Evolutionary conservation across 176 grass and related monocot genomes (phyloP), one percentile per base, ranked within the genome.

Genomic region (Phragmites australis): DNA sequence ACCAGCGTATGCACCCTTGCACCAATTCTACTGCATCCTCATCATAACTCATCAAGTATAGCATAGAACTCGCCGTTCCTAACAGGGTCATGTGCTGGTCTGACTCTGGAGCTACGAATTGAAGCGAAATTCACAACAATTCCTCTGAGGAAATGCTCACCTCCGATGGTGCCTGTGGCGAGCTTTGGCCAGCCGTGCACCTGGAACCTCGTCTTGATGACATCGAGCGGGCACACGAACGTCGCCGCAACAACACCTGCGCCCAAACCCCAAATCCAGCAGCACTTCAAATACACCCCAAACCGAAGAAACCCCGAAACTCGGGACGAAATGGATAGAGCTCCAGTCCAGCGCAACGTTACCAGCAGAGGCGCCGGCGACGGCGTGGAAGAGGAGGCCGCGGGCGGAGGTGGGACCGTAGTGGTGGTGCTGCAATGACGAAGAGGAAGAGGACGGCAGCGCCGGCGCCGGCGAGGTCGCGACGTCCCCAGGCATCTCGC

Each of bases 151-250:
- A 81, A 57, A 18, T 37, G 25, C 53, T 47, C 57, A 95, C 96
- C 96, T 77, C 90, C 86, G 30, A 75, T 51, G 40, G 81, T 82
- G 63, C 68, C 63, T 0, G 75, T 68, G n/a, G 44, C 76, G 4
- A 93, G 51, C 80, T 86, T 88, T 22, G 88, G 83, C 79, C 88
- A 88, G 50, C 96, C 96, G 70, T 91, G 90, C 9, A 99, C 96
- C 85, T 99, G 96, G 47, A 99, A 94, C 83, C 96, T 95, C 1
- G 93, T 99, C 85, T 99, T 99, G 93, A 99, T 90, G 46, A 99
- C 96, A 60, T 99, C 96, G 22, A 99, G 81, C 51, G 96, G 96
- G 80, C 96, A 99, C 62, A 99, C 96, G n/a, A 99, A 99, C 45
- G 96, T 95, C 27, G 96, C 93, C 2, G 92, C 96, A 51, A 99